Evolutionary conservation across 1,139 yeast species (phyloP), one percentile per base, ranked within the genome.

Genomic region (Barnettozyma hawaiiensis): DNA sequence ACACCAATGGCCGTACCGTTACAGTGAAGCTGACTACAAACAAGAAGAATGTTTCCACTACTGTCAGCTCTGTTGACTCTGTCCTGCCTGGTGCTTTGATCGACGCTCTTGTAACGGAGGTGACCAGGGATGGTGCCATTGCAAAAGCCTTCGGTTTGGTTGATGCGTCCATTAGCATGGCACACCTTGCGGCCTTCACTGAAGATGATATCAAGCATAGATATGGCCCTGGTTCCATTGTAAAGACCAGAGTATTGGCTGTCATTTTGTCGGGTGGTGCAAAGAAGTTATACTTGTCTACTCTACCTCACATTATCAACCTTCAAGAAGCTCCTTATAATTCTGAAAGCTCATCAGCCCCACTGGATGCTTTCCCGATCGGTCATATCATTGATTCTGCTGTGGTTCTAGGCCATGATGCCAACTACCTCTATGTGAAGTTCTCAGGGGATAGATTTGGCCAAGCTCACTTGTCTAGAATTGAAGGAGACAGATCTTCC

Each of bases 11-110:
- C 28, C 76, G 95, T 64, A 76, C 84, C 0, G 66, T 85, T 27
- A 78, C 79, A 20, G 75, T 82, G 49, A 78, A 75, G 43, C 41
- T 63, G 21, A 64, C 66, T 23, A 57, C 65, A 1, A 54, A 55
- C 39, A 65, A 66, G 40, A 76, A 79, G 54, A 67, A 59, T 20
- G 61, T 70, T 5, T 65, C 82, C 8, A 56, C 78, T 12, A 65
- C 82, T 5, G 78, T 85, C 28, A 70, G 85, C 1, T 77, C 92
- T 5, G 67, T 86, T 20, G 95, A 85, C 52, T 76, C 96, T 4
- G 73, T 90, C 29, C 75, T 84, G 35, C 95, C 98, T 2, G 98
- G 98, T 54, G 75, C 80, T 49, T 59, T 82, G 16, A 87, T 90
- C 5, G 87, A 85, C 49, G 85, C 90, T 6, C 65, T 82, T 31